Base-by-base conservation (phyloP, 345 rosid species). In the Populus tremula region DNA sequence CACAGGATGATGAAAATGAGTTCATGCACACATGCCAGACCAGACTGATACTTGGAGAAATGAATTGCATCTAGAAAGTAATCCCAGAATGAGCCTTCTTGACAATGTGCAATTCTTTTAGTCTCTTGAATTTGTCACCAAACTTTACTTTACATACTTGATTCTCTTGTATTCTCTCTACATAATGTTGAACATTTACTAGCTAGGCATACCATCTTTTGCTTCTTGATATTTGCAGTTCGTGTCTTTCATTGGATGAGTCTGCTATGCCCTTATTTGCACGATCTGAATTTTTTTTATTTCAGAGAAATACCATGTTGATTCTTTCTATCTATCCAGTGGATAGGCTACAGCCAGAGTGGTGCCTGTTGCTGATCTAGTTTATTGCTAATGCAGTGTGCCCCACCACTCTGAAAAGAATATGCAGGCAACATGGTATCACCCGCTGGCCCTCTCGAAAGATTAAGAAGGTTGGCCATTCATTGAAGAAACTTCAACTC, bases 381-480 rank as follows among this genome's bases (percentile, higher is more conserved):
- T 76, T 71, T 78, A 27, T 78, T 79, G 69, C 66, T 33, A 64
- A 80, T 90, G 87, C 98, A 95, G 99, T 93, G 81, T 95, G 98
- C 70, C 99, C 99, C 18, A 95, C 99, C 73, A 95, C 99, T 35
- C 82, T 95, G 85, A 93, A 95, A 86, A 87, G 97, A 90, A 95
- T 95, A 83, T 95, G 98, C 90, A 90, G 98, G 82, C 94, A 89
- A 75, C 92, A 95, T 54, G 98, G 99, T 21, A 92, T 96, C 82
- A 88, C 84, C 31, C 87, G 98, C 35, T 96, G 99, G 98, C 99
- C 98, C 20, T 93, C 99, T 43, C 87, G 99, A 66, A 93, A 93
- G 88, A 89, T 96, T 86, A 96, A 96, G 87, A 96, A 96, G 88
- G 99, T 96, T 53, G 96, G 94, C 38, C 97, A 91, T 80, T 91